Evolutionary conservation across 2,329 filamentous ascomycete genomes (phyloP).

Genomic region (Aspergillus sp.): DNA sequence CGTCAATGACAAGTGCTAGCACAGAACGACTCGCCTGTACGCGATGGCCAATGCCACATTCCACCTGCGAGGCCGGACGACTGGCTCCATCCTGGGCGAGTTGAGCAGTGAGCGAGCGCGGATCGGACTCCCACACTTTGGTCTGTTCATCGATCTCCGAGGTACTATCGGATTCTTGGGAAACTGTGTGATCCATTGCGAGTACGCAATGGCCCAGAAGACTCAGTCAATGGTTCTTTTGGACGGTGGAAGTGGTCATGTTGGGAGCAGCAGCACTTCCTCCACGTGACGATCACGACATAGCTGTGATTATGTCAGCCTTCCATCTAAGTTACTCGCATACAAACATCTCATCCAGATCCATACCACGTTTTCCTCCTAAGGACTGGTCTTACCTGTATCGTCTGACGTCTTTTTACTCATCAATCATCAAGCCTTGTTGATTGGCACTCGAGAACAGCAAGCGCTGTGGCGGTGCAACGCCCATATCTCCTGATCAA

Average conservation of each 20-base stretch:
- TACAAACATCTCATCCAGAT: too few species aligned
- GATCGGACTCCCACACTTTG: conserved; percentile 33
- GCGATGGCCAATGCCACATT: conserved; percentile 43
- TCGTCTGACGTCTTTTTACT: too few species aligned
- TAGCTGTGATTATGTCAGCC: neutral
- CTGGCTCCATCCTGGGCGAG: conserved; percentile 19
- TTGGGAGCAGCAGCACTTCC: neutral
- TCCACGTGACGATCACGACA: neutral
- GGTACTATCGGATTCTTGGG: conserved; percentile 30
- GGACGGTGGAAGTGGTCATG: neutral
- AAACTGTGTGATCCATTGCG: conserved; percentile 32
- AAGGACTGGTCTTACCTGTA: too few species aligned
- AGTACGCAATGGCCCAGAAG: conserved; percentile 14
- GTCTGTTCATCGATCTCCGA: conserved; percentile 37
- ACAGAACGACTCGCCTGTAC: conserved; percentile 44
- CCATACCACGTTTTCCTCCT: too few species aligned
- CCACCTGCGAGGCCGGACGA: conserved; percentile 21
- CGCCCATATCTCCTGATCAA: neutral
- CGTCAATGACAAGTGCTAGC: conserved; percentile 77
- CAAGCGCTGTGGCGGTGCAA: conserved; percentile 25
- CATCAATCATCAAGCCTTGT: too few species aligned
- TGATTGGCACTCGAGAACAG: neutral
- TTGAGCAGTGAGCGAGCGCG: conserved; percentile 18
- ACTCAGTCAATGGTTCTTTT: conserved; percentile 21
- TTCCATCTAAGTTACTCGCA: too few species aligned